Evolutionary conservation across 257 asterid species (phyloP), one percentile per base, ranked within the genome.

Genomic region (Scutellaria minor): DNA sequence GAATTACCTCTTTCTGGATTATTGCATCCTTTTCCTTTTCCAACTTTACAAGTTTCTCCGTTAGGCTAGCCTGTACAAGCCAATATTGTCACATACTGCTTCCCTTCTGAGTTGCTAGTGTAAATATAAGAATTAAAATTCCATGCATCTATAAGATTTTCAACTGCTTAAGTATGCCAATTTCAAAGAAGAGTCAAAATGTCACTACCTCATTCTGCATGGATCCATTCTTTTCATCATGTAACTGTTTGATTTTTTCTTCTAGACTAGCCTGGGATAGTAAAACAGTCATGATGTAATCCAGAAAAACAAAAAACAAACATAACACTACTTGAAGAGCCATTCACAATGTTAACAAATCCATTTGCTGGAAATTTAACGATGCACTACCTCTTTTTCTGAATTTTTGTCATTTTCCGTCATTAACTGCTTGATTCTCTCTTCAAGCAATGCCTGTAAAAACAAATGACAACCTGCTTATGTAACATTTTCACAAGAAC

Each of bases 1-100:
- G 7, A 15, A 67, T 79, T 74, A 90, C 97, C 96, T 81, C 84
- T 78, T 84, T 85, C 67, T 71, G 80, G 76, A 81, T 45, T 46
- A 76, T 71, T n/a, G 73, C 77, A 58, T 77, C 82, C 11, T 80
- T 87, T 75, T 87, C 87, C 71, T 73, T 80, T 48, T 83, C 84
- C 83, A 84, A 71, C 71, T 79, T 83, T 24, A 69, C 22, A 45
- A 82, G 77, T 70, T 73, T 83, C 77, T 78, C 89, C 74, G 76
- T 84, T 41, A 79, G 75, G 67, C 60, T 76, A 53, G 81, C 84
- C 95, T 88, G 92, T 70, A 80, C 58, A 79, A 78, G 78, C 50
- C 51, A 68, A 51, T 70, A 66, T n/a, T 59, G 75, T 82, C 69
- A 85, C 55, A 54, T 35, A 71, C 72, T 71, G 57, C 64, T 71